phyloP scores from a whole-genome alignment of 345 rosid genomes.

The Laguncularia racemosa region DNA sequence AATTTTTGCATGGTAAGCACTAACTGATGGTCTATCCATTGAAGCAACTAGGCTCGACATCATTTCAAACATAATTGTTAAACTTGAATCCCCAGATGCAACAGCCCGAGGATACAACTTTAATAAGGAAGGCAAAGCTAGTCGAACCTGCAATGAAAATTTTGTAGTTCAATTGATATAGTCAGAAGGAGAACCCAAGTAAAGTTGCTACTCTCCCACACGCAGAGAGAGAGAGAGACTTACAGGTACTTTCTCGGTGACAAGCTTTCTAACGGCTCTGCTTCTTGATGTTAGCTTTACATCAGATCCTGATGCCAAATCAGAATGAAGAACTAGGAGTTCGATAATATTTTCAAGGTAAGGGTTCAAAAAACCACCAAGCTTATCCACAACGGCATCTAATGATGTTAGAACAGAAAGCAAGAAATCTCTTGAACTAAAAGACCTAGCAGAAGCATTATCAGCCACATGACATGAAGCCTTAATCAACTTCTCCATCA shows the following conservation, averaged over 20 bases:
- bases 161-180: background rate
- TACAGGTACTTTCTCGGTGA: slow-evolving; percentile 75
- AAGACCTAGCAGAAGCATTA: slow-evolving; percentile 12
- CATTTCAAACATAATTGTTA: slow-evolving; percentile 69
- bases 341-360: slow-evolving; percentile 63
- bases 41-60: slow-evolving; percentile 45
- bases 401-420: slow-evolving; percentile 63
- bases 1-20: slow-evolving; percentile 52
- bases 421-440: slow-evolving; percentile 28
- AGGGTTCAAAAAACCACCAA: slow-evolving; percentile 89
- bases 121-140: slow-evolving; percentile 70
- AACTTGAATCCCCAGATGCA: slow-evolving; percentile 63
- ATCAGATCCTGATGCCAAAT: slow-evolving; percentile 46
- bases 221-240: slow-evolving; percentile 25
- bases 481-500: slow-evolving; percentile 58
- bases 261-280: slow-evolving; percentile 51
- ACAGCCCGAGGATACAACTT: slow-evolving; percentile 58
- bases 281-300: slow-evolving; percentile 63
- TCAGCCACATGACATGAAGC: slow-evolving; percentile 24
- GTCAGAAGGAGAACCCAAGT: no score
- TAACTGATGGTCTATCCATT: slow-evolving; percentile 71
- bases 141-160: slow-evolving; percentile 56
- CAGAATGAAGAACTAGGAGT: slow-evolving; percentile 58
- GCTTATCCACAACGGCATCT: slow-evolving; percentile 81
- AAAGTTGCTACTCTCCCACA: no score